phyloP scores from a whole-genome alignment of 495 filamentous ascomycete genomes.

The Articulospora tetracladia region DNA sequence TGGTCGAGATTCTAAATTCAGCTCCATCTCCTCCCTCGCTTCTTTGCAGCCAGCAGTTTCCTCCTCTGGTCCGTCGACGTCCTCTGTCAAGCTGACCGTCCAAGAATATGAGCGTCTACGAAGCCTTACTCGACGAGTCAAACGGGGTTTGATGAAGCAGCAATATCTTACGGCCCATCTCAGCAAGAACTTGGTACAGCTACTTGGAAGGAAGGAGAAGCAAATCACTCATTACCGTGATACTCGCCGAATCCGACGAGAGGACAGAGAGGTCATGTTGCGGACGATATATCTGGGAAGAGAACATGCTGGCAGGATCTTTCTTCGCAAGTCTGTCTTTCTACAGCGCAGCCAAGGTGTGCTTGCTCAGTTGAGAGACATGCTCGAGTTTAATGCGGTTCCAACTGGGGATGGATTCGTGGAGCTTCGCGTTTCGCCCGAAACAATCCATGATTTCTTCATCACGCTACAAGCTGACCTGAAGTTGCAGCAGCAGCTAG shows the following conservation, averaged over 20 bases:
- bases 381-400: neutral
- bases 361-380: neutral
- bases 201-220: neutral
- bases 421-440: neutral
- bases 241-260: neutral
- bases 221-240: neutral
- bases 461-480: neutral
- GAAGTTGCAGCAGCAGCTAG: neutral
- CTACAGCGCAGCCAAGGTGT: neutral
- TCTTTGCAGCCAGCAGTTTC: neutral
- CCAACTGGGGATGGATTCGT: neutral
- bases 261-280: neutral
- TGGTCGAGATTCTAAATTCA: neutral
- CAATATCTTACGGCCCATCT: neutral
- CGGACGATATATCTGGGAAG: neutral
- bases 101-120: neutral
- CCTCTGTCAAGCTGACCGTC: neutral
- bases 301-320: neutral
- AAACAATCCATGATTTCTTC: neutral
- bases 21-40: neutral
- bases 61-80: neutral
- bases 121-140: neutral
- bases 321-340: slow-evolving; percentile 1
- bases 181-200: neutral
- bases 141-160: neutral